phyloP scores from a whole-genome alignment of 2,329 filamentous ascomycete genomes.

The Neurospora crassa region DNA sequence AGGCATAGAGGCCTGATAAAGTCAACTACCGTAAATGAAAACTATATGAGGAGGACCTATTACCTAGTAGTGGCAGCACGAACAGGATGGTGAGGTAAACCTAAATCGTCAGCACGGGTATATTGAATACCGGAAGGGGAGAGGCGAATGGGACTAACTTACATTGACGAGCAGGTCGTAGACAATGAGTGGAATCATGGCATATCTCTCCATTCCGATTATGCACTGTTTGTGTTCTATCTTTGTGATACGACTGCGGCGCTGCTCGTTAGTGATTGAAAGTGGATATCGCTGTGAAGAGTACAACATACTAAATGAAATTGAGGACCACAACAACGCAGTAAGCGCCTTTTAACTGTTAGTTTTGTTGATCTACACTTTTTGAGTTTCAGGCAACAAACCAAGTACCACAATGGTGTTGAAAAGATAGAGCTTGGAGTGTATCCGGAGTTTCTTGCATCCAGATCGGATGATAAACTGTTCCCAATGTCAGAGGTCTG shows the following conservation, averaged over 20 bases:
- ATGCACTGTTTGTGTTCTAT: slow-evolving; percentile 47
- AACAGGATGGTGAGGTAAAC: slow-evolving; percentile 55
- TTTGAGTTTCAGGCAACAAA: slow-evolving; percentile 16
- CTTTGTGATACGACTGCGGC: slow-evolving; percentile 42
- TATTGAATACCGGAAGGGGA: background rate
- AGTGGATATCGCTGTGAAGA: background rate
- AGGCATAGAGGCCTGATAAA: slow-evolving; percentile 42
- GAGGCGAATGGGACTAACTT: slow-evolving; percentile 3
- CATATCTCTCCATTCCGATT: slow-evolving; percentile 49
- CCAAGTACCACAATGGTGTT: slow-evolving; percentile 50
- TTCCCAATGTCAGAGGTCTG: slow-evolving; percentile 7
- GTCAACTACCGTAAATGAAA: background rate
- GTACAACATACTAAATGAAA: slow-evolving; percentile 45
- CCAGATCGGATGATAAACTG: slow-evolving; percentile 49
- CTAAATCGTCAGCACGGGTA: slow-evolving; percentile 17
- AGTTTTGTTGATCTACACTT: slow-evolving; percentile 20
- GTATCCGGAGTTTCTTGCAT: slow-evolving; percentile 39
- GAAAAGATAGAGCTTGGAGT: slow-evolving; percentile 49
- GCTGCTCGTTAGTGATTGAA: background rate
- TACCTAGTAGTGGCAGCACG: slow-evolving; percentile 48
- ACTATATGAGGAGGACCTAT: slow-evolving; percentile 11
- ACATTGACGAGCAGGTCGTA: slow-evolving; percentile 53
- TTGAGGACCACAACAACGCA: slow-evolving; percentile 43
- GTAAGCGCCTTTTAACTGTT: slow-evolving; percentile 28
- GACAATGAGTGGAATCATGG: slow-evolving; percentile 51